A percentile compares a stretch with the other conserved stretches of the same genome.
Conservation (phyloP, 176 grass and related monocot species). For the Carex myosuroides region DNA sequence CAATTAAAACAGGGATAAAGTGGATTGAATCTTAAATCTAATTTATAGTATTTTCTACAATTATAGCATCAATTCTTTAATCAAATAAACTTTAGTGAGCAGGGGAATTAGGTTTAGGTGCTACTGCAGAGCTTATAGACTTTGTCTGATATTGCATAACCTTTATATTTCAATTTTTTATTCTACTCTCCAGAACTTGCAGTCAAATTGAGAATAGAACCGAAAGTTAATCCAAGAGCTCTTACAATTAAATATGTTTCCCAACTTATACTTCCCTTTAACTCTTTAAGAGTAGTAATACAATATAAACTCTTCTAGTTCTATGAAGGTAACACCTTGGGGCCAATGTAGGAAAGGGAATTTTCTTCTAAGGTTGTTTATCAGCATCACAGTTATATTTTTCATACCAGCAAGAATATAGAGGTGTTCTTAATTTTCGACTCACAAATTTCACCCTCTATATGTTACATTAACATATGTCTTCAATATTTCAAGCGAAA, state of each 20-base stretch:
- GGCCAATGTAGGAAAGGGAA: background rate
- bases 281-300: background rate
- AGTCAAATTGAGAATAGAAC: background rate
- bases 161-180: background rate
- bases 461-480: background rate
- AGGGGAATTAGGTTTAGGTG: background rate
- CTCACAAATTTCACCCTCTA: background rate
- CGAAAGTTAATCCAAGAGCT: background rate
- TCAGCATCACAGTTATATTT: background rate
- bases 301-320: background rate
- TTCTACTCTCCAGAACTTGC: background rate
- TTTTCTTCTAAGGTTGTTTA: conserved; percentile 2
- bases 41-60: background rate
- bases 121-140: background rate
- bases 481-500: background rate
- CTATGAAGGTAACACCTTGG: background rate
- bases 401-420: background rate
- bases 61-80: background rate
- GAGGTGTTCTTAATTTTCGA: background rate
- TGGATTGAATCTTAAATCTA: background rate
- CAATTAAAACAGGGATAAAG: background rate
- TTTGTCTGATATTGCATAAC: background rate
- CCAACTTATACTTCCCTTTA: background rate
- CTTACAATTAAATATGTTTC: background rate
- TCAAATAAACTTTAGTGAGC: background rate